These are phyloP conservation scores for Rhizophora mangle DNA, from an alignment of 345 rosid species.

Conservation along the genomic window DNA sequence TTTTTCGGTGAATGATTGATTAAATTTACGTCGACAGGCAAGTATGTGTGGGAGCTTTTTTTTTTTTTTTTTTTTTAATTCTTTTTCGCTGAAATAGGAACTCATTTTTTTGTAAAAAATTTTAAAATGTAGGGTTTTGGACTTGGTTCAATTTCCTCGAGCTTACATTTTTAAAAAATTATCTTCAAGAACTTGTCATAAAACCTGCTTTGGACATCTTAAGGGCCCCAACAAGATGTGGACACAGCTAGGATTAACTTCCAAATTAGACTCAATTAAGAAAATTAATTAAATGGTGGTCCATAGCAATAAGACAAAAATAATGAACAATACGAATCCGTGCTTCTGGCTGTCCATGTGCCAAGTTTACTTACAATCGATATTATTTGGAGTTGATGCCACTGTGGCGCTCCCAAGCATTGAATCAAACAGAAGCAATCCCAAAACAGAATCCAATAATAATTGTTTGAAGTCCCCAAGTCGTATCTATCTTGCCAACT, in stretches of 20 bases:
- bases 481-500: constrained; percentile 10
- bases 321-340: background rate
- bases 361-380: constrained; percentile 14
- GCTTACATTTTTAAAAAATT: background rate
- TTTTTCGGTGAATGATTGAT: no score
- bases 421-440: constrained; percentile 7
- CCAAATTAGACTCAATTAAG: background rate
- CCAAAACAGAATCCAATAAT: constrained; percentile 9
- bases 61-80: no score
- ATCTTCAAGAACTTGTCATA: background rate
- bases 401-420: constrained; percentile 35
- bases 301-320: constrained; percentile 12
- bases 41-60: no score
- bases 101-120: no score
- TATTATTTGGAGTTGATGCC: constrained; percentile 24
- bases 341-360: constrained; percentile 4
- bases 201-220: background rate
- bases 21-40: no score
- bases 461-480: constrained; percentile 10
- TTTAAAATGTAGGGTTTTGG: no score
- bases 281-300: constrained; percentile 8
- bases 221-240: constrained; percentile 23
- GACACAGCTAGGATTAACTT: constrained; percentile 19
- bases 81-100: no score
- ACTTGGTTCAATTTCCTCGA: no score